Percentiles rank a stretch among this genome's conserved stretches.
Conservation (phyloP, 768 basidiomycete species). For the Lactarius akahatsu region DNA sequence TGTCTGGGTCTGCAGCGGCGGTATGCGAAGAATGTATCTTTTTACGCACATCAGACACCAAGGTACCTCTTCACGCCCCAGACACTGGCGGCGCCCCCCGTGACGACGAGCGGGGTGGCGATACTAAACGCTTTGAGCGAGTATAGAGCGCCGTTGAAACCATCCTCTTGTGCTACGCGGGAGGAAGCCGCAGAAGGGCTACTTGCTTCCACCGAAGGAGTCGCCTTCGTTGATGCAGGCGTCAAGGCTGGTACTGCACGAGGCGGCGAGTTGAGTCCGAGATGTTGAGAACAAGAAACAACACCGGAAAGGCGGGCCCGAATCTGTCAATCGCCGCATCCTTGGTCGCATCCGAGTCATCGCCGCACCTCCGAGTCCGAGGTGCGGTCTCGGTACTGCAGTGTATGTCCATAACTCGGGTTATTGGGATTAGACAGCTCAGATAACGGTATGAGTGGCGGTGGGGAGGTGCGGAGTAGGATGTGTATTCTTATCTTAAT, state of each 20-base stretch:
- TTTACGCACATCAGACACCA: conserved; percentile 55
- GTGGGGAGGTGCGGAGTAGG: no score
- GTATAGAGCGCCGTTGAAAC: conserved; percentile 52
- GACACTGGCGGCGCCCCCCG: conserved; percentile 46
- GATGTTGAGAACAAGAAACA: not conserved
- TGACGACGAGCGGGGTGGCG: conserved; percentile 58
- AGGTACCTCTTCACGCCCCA: conserved; percentile 51
- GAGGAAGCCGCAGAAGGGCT: not conserved
- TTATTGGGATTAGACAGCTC: no score
- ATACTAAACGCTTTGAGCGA: conserved; percentile 64
- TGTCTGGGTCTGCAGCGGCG: conserved; percentile 6
- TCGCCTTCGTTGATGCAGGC: no score
- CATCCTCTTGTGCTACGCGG: conserved; percentile 31
- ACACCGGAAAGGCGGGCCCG: not conserved
- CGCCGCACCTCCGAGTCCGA: no score
- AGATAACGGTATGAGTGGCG: no score
- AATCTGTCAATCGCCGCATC: not conserved
- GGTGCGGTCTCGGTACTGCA: no score
- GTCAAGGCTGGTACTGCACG: no score
- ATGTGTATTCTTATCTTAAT: no score
- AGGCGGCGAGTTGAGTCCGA: not conserved
- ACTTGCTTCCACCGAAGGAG: no score
- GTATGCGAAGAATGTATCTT: conserved; percentile 15
- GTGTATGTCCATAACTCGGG: no score
- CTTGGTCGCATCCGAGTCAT: no score